Base-by-base conservation (phyloP, 495 filamentous ascomycete species). In the Ramalina intermedia region DNA sequence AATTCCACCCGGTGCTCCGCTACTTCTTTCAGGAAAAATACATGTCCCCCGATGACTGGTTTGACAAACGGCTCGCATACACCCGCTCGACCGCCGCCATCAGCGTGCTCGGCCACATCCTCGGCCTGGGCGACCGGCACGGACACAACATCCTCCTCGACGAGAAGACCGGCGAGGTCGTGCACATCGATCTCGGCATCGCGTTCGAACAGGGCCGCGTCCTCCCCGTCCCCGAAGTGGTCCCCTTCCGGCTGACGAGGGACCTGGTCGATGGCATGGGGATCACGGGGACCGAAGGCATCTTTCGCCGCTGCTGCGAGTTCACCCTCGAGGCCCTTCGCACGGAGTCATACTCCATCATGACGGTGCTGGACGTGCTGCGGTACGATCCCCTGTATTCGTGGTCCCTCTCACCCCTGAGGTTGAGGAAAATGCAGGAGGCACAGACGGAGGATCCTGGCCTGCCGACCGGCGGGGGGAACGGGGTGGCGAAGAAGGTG, bases 1-100 rank as follows among this genome's bases (percentile, higher is more conserved):
- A 76, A 33, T 96, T 95, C 64, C 81, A 86, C 39, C 93, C 93
- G 0, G 90, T 96, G n/a, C 81, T 96, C 79, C 79, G 81, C 33
- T 94, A 87, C 61, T 99, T 96, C 70, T 95, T 96, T 65, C 85
- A 94, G 72, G 89, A 99, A 61, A 80, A 81, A 40, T 99, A 94
- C 62, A 74, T 81, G 16, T 89, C 93, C 55, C 91, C 91, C 4
- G 89, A 96, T 59, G 87, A 94, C 55, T 98, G 91, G 91, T 96
- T 95, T 57, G 74, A 73, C 43, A 81, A 78, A 51, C 76, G 91
- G 24, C 75, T 93, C 5, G 83, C 87, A 3, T 99, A 96, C 61
- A 94, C 87, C 0, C 74, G 91, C 46, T 89, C 82, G 41, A 96
- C 88, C 2, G 93, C 91, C 13, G 87, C 90, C 33, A 87, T 95